A percentile compares a stretch with the other conserved stretches of the same genome.
phyloP scores from a whole-genome alignment of 2,329 filamentous ascomycete genomes.

The Penicillium sp. region DNA sequence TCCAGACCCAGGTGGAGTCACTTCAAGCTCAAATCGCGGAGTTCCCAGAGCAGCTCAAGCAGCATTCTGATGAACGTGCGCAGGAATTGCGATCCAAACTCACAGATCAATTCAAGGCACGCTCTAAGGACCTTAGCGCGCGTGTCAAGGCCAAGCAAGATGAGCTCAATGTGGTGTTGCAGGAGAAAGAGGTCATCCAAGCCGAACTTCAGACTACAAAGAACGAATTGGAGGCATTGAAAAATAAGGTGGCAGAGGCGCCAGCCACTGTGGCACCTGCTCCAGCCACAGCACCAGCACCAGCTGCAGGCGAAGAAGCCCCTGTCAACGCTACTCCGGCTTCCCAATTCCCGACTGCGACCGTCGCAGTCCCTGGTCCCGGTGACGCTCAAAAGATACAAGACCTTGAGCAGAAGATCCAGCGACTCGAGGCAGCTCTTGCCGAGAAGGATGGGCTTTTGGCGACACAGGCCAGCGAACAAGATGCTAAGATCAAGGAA shows the following conservation, averaged over 20 bases:
- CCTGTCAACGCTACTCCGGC: constrained; percentile 32
- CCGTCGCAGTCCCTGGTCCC: constrained; percentile 22
- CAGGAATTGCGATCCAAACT: constrained; percentile 50
- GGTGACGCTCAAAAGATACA: constrained; percentile 57
- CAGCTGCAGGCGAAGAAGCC: constrained; percentile 47
- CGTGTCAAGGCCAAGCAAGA: constrained; percentile 56
- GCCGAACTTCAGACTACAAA: constrained; percentile 63
- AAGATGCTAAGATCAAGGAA: constrained; percentile 50
- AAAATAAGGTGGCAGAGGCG: constrained; percentile 53
- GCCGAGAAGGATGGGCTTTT: constrained; percentile 47
- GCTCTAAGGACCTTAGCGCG: constrained; percentile 62
- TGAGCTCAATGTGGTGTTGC: constrained; percentile 47
- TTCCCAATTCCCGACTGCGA: constrained; percentile 31
- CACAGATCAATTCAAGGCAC: constrained; percentile 53
- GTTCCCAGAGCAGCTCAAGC: constrained; percentile 49
- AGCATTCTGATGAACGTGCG: constrained; percentile 46
- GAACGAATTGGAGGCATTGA: constrained; percentile 53
- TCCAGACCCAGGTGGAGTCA: constrained; percentile 50
- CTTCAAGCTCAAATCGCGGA: constrained; percentile 52
- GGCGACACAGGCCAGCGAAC: constrained; percentile 51
- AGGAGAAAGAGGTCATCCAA: constrained; percentile 69
- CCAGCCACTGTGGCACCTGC: constrained; percentile 40
- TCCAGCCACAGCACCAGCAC: background rate
- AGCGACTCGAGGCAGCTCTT: constrained; percentile 51
- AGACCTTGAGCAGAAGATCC: constrained; percentile 60